phyloP scores from a whole-genome alignment of 2,329 filamentous ascomycete species.

The Hypoxylon sp. region DNA sequence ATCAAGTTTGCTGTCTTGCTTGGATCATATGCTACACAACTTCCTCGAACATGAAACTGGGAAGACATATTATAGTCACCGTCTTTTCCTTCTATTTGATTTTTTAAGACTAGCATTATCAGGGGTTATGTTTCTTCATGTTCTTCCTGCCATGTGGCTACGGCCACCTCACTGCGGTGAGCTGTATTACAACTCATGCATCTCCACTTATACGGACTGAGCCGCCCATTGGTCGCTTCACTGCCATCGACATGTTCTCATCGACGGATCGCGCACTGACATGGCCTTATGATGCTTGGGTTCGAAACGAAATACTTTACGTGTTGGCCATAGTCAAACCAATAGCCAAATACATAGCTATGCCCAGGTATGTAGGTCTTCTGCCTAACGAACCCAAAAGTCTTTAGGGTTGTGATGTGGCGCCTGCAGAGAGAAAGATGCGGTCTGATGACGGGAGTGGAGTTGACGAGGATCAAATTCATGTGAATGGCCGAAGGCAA shows the following conservation, averaged over 20 bases:
- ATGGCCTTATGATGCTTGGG: conserved; percentile 25
- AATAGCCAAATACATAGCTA: conserved; percentile 10
- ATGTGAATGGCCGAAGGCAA: conserved; percentile 9
- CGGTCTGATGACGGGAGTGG: conserved; percentile 19
- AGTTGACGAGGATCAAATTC: conserved; percentile 17
- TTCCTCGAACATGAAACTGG: conserved; percentile 3
- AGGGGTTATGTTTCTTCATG: conserved; percentile 18
- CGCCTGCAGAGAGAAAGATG: conserved; percentile 23
- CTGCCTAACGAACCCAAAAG: conserved; percentile 22
- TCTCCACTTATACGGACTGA: conserved; percentile 9
- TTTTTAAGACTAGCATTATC: conserved; percentile 12
- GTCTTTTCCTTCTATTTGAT: conserved; percentile 2
- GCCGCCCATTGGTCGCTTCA: conserved; percentile 29
- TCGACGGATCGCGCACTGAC: conserved; percentile 25
- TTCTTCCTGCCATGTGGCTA: conserved; percentile 33
- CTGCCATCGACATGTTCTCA: conserved; percentile 20
- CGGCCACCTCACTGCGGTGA: conserved; percentile 37
- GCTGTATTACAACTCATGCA: conserved; percentile 30
- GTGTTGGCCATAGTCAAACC: conserved; percentile 32
- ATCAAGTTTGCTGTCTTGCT: conserved; percentile 12
- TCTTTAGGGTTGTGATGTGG: conserved; percentile 31
- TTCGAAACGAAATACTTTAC: conserved; percentile 21
- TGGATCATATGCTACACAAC: conserved; percentile 14
- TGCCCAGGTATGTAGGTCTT: conserved; percentile 13
- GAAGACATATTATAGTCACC: conserved; percentile 27